Percentiles rank a stretch among this genome's conserved stretches.
Evolutionary conservation across 139 green algal genomes (phyloP).

Genomic region (Eudorina sp.): DNA sequence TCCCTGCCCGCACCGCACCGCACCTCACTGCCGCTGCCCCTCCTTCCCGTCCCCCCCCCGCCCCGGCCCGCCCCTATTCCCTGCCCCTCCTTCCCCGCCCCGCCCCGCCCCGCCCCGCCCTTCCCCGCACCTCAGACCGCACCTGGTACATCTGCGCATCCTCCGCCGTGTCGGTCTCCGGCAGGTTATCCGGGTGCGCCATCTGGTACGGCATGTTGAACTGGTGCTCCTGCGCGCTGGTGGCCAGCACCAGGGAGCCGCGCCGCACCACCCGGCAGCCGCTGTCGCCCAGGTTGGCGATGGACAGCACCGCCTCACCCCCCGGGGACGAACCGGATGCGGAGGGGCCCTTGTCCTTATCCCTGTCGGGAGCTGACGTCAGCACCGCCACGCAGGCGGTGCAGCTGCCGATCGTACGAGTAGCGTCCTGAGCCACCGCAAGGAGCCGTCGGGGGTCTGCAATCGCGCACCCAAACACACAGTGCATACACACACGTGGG

Average conservation of each 20-base stretch:
- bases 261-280: slow-evolving; percentile 78
- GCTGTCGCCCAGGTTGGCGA: slow-evolving; percentile 86
- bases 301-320: slow-evolving; percentile 38
- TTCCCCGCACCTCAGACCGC: not conserved
- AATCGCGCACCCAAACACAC: too few species aligned
- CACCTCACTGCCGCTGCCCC: not conserved
- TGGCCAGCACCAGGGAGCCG: slow-evolving; percentile 72
- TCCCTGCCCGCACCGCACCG: too few species aligned
- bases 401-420: slow-evolving; percentile 59
- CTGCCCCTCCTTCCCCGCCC: not conserved
- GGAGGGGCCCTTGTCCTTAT: too few species aligned
- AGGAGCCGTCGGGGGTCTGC: slow-evolving; percentile 50
- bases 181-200: slow-evolving; percentile 58
- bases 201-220: slow-evolving; percentile 98
- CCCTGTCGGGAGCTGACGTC: too few species aligned
- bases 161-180: slow-evolving; percentile 62
- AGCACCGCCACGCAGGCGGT: slow-evolving; percentile 65
- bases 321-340: too few species aligned
- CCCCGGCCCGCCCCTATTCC: not conserved
- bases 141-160: slow-evolving; percentile 67
- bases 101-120: not conserved
- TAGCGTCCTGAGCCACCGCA: slow-evolving; percentile 56
- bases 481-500: too few species aligned
- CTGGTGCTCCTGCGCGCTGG: slow-evolving; percentile 86
- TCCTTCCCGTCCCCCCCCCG: not conserved